Base-by-base conservation (phyloP, 768 basidiomycete genomes). In the Chiua virens region DNA sequence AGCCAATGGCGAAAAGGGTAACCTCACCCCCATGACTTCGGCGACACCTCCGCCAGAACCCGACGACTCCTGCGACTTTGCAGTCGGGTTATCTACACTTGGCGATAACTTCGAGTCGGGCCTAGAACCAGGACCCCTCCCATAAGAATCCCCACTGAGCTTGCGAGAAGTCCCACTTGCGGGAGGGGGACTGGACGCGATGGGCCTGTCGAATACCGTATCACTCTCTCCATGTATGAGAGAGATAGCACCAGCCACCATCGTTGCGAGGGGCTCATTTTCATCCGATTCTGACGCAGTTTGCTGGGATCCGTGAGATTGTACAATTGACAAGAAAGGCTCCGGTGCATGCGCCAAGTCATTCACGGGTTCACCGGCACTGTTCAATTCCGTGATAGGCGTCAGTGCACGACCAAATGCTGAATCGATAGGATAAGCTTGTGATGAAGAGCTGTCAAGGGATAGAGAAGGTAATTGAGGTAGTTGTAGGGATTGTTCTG, bases 311-410 rank as follows among this genome's bases (percentile, higher is more conserved):
- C 34, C 57, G 8, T 45, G 45, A 15, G 55, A 32, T 30, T 67
- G 64, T 25, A 64, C 61, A 8, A 36, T 21, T 4, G 62, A 50
- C 21, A 55, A 27, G 35, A 64, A 58, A 37, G 41, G 56, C 14
- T 54, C 64, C 0, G 23, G 51, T n/a, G 52, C 13, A 15, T 35
- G 61, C 18, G 49, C 20, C 21, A 60, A 47, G 46, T 67, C 69
- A 17, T 47, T 38, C 40, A 34, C 5, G 4, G 71, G 72, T 34
- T 73, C 68, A 3, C 50, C 61, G 8, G 64, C 58, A 38, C 58
- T 62, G 57, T 70, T 73, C 15, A 68, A 59, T 62, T 91, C 89
- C 3, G 82, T 83, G 53, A 90, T 89, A 8, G 87, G 86, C 3
- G 87, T 80, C 50, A 89, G 66, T 7, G 73, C 56, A 27, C 75